Percentiles rank a stretch among this genome's conserved stretches.
These are phyloP conservation scores for Geotrichum aggregatum DNA, from an alignment of 1,139 yeast species.

Conservation along the genomic window DNA sequence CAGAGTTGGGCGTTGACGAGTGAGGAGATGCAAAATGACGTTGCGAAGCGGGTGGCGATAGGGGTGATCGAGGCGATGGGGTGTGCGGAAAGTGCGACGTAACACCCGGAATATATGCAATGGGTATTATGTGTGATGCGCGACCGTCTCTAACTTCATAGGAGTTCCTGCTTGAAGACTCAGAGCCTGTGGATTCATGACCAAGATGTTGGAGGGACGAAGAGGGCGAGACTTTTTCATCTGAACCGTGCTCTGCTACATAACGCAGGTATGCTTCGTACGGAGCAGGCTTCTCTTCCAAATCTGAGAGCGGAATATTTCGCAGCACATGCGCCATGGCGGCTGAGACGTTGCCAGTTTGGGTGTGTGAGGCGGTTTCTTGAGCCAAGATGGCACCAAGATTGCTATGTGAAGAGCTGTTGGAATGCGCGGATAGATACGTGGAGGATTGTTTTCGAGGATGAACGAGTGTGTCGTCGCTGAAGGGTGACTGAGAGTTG, in stretches of 20 bases:
- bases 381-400: background rate
- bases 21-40: background rate
- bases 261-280: slow-evolving; percentile 11
- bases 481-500: background rate
- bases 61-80: background rate
- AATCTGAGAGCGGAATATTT: background rate
- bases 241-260: slow-evolving; percentile 4
- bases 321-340: slow-evolving; percentile 2
- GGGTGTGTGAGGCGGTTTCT: background rate
- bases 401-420: background rate
- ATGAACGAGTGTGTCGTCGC: background rate
- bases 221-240: slow-evolving; percentile 9
- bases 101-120: slow-evolving; percentile 88
- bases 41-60: background rate
- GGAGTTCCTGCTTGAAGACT: slow-evolving; percentile 7
- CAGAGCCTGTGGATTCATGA: slow-evolving; percentile 6
- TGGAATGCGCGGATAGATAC: background rate
- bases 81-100: slow-evolving; percentile 18
- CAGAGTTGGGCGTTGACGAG: background rate
- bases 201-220: slow-evolving; percentile 3
- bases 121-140: slow-evolving; percentile 80
- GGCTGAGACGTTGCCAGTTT: background rate
- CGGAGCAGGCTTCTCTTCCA: background rate
- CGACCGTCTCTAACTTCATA: slow-evolving; percentile 33
- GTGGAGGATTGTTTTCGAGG: background rate